Evolutionary conservation across 257 asterid genomes (phyloP).

Genomic region (Fraxinus quadrangulata): DNA sequence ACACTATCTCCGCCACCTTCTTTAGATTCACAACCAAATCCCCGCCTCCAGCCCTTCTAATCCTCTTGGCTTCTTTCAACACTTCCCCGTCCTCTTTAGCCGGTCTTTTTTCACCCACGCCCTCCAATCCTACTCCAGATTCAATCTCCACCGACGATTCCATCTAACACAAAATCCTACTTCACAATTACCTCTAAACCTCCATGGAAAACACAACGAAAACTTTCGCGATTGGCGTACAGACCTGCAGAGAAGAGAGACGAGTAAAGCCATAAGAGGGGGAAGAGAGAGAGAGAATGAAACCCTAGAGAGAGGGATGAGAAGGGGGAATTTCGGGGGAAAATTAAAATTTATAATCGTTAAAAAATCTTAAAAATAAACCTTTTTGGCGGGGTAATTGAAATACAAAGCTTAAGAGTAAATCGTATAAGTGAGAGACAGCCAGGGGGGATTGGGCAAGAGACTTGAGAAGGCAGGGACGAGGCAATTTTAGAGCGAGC

Average conservation of each 20-base stretch:
- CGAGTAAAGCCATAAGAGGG: constrained; percentile 45
- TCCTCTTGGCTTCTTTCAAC: constrained; percentile 37
- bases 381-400: constrained; percentile 81
- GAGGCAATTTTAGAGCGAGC: constrained; percentile 20
- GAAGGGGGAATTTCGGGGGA: constrained; percentile 11
- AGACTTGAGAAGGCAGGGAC: constrained; percentile 44
- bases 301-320: constrained; percentile 51
- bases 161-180: constrained; percentile 37
- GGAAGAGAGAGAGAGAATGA: constrained; percentile 22
- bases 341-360: constrained; percentile 34
- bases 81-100: constrained; percentile 44
- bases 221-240: constrained; percentile 13
- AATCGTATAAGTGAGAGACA: constrained; percentile 29
- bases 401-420: constrained; percentile 36
- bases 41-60: constrained; percentile 27
- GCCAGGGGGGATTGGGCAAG: constrained; percentile 21
- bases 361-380: constrained; percentile 37
- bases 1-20: constrained; percentile 85
- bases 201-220: constrained; percentile 36
- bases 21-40: constrained; percentile 37
- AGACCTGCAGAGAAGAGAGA: constrained; percentile 57
- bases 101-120: constrained; percentile 55
- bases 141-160: constrained; percentile 46
- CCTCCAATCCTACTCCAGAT: constrained; percentile 46
- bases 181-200: constrained; percentile 17